A percentile compares a stretch with the other conserved stretches of the same genome.
These are phyloP conservation scores for Fusarium sp. DNA, from an alignment of 2,329 filamentous ascomycete species.

Conservation along the genomic window DNA sequence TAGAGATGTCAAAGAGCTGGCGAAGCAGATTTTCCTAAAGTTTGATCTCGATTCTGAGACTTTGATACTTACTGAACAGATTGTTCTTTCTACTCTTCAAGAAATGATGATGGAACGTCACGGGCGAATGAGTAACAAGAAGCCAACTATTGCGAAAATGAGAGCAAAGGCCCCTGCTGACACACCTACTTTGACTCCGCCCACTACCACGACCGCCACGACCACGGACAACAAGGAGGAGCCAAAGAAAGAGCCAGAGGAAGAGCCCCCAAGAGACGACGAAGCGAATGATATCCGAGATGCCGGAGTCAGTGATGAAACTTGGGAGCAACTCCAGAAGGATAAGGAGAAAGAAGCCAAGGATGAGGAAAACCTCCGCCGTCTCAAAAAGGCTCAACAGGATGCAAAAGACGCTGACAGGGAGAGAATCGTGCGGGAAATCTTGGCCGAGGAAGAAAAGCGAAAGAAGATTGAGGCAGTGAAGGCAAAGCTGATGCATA, in stretches of 20 bases:
- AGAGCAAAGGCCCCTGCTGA: accelerated
- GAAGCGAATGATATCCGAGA: slow-evolving; percentile 59
- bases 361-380: slow-evolving; percentile 55
- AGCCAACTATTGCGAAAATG: not conserved
- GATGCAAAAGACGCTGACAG: slow-evolving; percentile 49
- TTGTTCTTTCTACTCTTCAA: slow-evolving; percentile 36
- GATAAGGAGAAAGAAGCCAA: slow-evolving; percentile 60
- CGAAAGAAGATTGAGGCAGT: slow-evolving; percentile 56
- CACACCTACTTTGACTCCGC: not conserved
- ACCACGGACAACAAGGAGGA: not conserved
- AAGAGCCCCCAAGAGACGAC: not conserved
- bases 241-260: not conserved
- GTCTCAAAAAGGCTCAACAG: slow-evolving; percentile 51
- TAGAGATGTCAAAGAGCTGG: slow-evolving; percentile 70
- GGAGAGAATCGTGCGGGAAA: slow-evolving; percentile 54
- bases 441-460: slow-evolving; percentile 53
- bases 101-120: slow-evolving; percentile 43
- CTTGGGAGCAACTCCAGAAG: slow-evolving; percentile 71
- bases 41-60: slow-evolving; percentile 30
- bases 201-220: not conserved
- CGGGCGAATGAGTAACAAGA: slow-evolving; percentile 30
- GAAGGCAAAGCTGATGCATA: slow-evolving; percentile 62
- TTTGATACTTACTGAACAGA: slow-evolving; percentile 36
- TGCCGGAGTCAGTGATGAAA: slow-evolving; percentile 67
- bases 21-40: slow-evolving; percentile 62